Evolutionary conservation across 176 grass and related monocot species (phyloP).

Genomic region (Typha latifolia): DNA sequence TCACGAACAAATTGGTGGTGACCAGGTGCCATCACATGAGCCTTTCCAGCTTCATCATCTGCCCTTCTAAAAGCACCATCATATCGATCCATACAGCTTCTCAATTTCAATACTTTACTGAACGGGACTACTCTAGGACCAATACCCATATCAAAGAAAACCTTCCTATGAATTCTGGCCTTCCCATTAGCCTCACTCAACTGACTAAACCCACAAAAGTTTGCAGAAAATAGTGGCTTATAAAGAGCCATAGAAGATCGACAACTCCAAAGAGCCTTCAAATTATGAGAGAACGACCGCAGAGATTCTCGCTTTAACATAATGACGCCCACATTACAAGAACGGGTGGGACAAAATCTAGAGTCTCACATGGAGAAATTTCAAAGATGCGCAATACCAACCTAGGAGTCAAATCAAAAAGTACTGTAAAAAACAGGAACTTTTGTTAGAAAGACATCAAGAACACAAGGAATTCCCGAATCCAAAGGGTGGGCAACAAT

Average conservation of each 20-base stretch:
- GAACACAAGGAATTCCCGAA: too few species aligned
- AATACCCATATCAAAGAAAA: slow-evolving; percentile 25
- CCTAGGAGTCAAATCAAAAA: too few species aligned
- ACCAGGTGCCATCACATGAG: slow-evolving; percentile 31
- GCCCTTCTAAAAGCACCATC: slow-evolving; percentile 24
- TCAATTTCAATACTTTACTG: slow-evolving; percentile 39
- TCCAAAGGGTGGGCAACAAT: too few species aligned
- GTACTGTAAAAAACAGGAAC: too few species aligned
- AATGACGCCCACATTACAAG: slow-evolving; percentile 39
- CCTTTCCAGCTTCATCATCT: slow-evolving; percentile 24
- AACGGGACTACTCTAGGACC: slow-evolving; percentile 24
- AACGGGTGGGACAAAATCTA: too few species aligned
- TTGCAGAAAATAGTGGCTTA: slow-evolving; percentile 14
- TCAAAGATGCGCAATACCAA: too few species aligned
- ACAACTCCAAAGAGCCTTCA: slow-evolving; percentile 21
- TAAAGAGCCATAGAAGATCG: slow-evolving; percentile 27
- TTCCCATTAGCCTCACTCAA: slow-evolving; percentile 20
- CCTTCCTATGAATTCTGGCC: slow-evolving; percentile 9
- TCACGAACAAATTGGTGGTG: slow-evolving; percentile 35
- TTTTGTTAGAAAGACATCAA: too few species aligned
- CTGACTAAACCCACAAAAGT: slow-evolving; percentile 33
- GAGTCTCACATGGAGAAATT: too few species aligned
- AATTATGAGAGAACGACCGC: slow-evolving; percentile 37
- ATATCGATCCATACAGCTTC: slow-evolving; percentile 32
- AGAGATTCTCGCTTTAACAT: slow-evolving; percentile 55